Evolutionary conservation across 225 moss, liverwort and hornwort genomes (phyloP), one percentile per base, ranked within the genome.

Genomic region (Anthoceros angustus): DNA sequence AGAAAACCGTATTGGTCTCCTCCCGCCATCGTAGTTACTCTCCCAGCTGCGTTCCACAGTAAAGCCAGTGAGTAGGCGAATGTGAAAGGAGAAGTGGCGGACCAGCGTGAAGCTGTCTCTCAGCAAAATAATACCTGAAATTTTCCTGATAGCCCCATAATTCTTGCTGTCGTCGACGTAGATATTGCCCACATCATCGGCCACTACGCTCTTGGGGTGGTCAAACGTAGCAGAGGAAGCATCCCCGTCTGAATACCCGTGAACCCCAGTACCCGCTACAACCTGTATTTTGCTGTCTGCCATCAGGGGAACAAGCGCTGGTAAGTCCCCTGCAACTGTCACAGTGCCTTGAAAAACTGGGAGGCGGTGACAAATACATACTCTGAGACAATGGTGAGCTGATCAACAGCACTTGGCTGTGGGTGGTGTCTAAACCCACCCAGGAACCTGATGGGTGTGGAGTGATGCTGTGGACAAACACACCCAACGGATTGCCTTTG

Each of bases 121-220:
- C 23, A 55, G 6, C 55, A 15, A 5, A 55, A 7, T 7, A 6
- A 1, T 55, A 55, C 55, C 55, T 55, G 55, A 55, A 15, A 55
- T 55, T 55, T 15, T 55, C 14, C 55, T 55, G 55, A 55, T 55
- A 15, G 55, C 55, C 0, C n/a, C 55, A 5, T 32, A 32, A 4
- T 55, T 55, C 23, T 23, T 4, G n/a, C 15, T 55, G 18, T 55
- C 55, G 7, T 18, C 55, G n/a, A 55, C 55, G 23, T 55, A 55
- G 55, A 55, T 55, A n/a, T 18, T 55, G 55, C 55, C 55, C 55
- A 18, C 55, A 55, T 55, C 55, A 23, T 55, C 55, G 55, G 23
- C 55, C 8, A 55, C 55, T 20, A 23, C 55, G n/a, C 14, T 55
- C n/a, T 55, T 55, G 14, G 55, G 55, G 14, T 55, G 55, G 7